Base-by-base conservation (phyloP, 768 basidiomycete genomes). In the Chalciporus chontae region DNA sequence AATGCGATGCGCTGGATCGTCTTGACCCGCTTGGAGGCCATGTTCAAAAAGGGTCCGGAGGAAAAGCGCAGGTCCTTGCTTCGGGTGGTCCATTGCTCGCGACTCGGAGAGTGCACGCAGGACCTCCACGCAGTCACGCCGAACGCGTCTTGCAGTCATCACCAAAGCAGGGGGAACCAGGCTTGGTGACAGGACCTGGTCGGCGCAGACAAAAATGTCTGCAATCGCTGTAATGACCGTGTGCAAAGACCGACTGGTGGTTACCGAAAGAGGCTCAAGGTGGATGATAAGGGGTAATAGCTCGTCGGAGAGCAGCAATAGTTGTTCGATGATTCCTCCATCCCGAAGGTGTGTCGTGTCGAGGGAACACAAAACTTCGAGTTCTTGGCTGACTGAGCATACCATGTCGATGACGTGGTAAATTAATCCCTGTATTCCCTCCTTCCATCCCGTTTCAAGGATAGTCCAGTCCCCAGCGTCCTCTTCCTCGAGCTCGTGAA, bases 391-490 rank as follows among this genome's bases (percentile, higher is more conserved):
- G 37, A 87, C 66, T 15, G 73, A 74, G 13, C 66, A 55, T 44
- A 83, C 69, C 43, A 80, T 56, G 37, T 83, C 77, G 31, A 81
- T 73, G 3, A 88, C 72, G 18, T 80, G 79, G 10, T 77, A 73
- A 13, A 81, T 58, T 39, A 87, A 66, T 15, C 83, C 83, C 51
- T 82, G 80, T 5, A 70, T 69, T 3, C 76, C 70, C 54, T 84
- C 82, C 5, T 74, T 71, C 85, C 87, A 86, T 43, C 83, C 76
- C 2, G 74, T 71, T 45, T 82, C 70, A 11, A 86, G 65, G 9
- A 82, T 68, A 11, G 67, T 71, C 73, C 75, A 80, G 50, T 83
- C 82, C 7, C 78, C 83, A 34, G 71, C 66, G 17, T 78, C 77
- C n/a, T 72, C 71, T 15, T 72, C 67, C 10, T 66, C 67, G 1